Evolutionary conservation across 75 land plant genomes (phyloP).

Genomic region (Ceratopteris richardii): DNA sequence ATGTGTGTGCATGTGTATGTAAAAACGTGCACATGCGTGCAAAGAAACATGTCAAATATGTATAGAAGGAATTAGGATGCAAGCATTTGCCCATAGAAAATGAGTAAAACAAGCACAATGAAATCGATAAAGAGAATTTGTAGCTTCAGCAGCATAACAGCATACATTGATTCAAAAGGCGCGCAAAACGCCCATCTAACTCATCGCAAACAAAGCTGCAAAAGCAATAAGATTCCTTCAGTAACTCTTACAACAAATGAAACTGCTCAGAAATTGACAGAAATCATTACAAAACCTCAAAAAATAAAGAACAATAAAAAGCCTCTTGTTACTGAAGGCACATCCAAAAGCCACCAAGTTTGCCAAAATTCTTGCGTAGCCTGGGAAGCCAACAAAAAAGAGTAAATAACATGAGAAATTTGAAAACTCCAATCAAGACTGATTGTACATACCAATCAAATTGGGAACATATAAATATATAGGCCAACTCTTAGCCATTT

Average conservation of each 20-base stretch:
- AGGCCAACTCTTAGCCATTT: constrained; percentile 19
- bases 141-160: too few relatives aligned
- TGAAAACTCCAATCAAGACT: neutral
- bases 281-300: constrained; percentile 43
- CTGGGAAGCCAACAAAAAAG: constrained; percentile 29
- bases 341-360: constrained; percentile 64
- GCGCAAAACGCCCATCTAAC: constrained; percentile 95
- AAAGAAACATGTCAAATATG: too few relatives aligned
- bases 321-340: constrained; percentile 60
- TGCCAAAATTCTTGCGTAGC: constrained; percentile 77
- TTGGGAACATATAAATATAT: constrained; percentile 84
- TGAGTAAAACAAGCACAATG: too few relatives aligned
- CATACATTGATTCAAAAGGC: constrained; percentile 88
- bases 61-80: too few relatives aligned
- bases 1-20: too few relatives aligned
- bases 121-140: too few relatives aligned
- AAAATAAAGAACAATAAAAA: constrained; percentile 76
- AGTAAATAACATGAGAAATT: constrained; percentile 3
- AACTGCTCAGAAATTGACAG: too few relatives aligned
- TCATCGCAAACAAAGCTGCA: constrained; percentile 92
- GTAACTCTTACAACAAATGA: too few relatives aligned
- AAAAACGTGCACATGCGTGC: too few relatives aligned
- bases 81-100: too few relatives aligned
- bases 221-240: too few relatives aligned
- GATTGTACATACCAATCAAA: constrained; percentile 53